Evolutionary conservation across 306 rosid species (phyloP), one percentile per base, ranked within the genome.

Genomic region (Inga leiocalycina): DNA sequence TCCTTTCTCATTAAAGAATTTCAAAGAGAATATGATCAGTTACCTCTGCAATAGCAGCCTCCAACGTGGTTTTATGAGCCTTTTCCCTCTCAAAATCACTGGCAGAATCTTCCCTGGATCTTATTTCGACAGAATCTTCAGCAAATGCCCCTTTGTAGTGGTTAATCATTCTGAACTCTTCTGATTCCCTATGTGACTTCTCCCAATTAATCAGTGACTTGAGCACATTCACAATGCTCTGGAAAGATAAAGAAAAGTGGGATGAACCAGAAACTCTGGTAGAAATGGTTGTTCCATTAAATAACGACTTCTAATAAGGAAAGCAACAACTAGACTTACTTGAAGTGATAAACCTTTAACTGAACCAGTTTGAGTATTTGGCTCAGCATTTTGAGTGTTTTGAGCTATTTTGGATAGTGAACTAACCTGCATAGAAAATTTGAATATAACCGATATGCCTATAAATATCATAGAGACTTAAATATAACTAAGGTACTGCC

Each of bases 191-290:
- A 66, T 72, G 94, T 11, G 93, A 89, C 86, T 86, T 91, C 82
- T 97, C 98, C 99, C 98, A 97, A 82, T 97, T 95, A 52, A 97
- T 98, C 84, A 97, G 88, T 83, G 99, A 97, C 88, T 94, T 97
- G 57, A 97, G 94, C 80, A 97, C 97, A 85, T 84, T 94, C 85
- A 97, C 98, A 67, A 97, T 98, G 75, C 98, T 94, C 99, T 97
- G 84, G 72, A 73, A 72, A 79, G 89, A 85, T 68, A 72, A 85
- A 85, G 77, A 75, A 82, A 87, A 81, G 75, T 85, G 77, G 48
- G 59, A 69, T 4, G 41, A 10, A 37, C 79, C 41, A 67, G 75
- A 75, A 85, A 86, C 65, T 68, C 73, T 17, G 85, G 64, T 30
- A 62, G 67, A 64, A 49, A 67, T 6, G 49, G 48, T 37, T 37